These are phyloP conservation scores for Cystobasidium pallidum DNA, from an alignment of 1,284 basidiomycete genomes.

Conservation along the genomic window DNA sequence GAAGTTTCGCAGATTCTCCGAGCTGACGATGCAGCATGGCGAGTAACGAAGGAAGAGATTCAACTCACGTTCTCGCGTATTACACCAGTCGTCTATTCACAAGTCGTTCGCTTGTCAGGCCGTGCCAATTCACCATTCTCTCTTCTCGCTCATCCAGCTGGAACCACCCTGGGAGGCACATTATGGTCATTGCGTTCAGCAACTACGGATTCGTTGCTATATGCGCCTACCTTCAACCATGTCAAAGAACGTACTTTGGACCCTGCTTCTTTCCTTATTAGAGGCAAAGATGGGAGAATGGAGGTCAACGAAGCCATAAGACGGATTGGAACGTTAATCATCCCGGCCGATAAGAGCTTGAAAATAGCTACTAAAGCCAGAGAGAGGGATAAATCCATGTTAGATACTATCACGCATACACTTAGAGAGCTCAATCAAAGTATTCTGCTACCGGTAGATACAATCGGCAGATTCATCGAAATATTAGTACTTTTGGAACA, in stretches of 20 bases:
- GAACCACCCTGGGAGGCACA: slow-evolving; percentile 93
- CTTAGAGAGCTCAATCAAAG: slow-evolving; percentile 66
- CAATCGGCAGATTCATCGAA: slow-evolving; percentile 89
- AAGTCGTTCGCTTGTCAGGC: slow-evolving; percentile 94
- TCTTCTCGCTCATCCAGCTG: slow-evolving; percentile 93
- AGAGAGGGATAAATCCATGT: slow-evolving; percentile 84
- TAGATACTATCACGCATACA: slow-evolving; percentile 55
- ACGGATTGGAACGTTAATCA: slow-evolving; percentile 88
- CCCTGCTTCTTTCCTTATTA: slow-evolving; percentile 77
- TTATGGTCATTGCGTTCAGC: slow-evolving; percentile 99
- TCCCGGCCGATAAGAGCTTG: slow-evolving; percentile 81
- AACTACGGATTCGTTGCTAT: slow-evolving; percentile 84
- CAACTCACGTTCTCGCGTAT: slow-evolving; percentile 91
- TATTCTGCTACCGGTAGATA: slow-evolving; percentile 82
- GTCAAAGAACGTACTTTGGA: slow-evolving; percentile 95
- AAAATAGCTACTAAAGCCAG: slow-evolving; percentile 83
- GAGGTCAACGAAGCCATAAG: slow-evolving; percentile 70
- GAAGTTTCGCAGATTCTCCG: background rate
- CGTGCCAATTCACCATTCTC: slow-evolving; percentile 59
- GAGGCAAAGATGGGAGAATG: slow-evolving; percentile 60
- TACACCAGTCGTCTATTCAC: slow-evolving; percentile 90
- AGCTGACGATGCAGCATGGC: slow-evolving; percentile 57
- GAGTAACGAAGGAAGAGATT: slow-evolving; percentile 81
- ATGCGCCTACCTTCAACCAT: slow-evolving; percentile 96
- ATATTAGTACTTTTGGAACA: slow-evolving; percentile 93